Evolutionary conservation across 352 stramenopile genomes (phyloP).

Genomic region (Pythium grandisporangium): DNA sequence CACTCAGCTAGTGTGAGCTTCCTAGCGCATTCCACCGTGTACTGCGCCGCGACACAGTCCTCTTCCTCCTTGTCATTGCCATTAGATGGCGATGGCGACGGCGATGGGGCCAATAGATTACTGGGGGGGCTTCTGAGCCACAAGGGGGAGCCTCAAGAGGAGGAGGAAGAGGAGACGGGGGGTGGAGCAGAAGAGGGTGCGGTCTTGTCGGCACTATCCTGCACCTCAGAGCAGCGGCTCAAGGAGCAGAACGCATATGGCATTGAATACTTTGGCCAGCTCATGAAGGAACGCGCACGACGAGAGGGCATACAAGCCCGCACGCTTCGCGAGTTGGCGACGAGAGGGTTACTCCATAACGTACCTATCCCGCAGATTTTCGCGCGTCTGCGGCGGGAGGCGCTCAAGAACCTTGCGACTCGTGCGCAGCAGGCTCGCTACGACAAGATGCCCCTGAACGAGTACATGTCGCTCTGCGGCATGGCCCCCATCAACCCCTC

Average conservation of each 20-base stretch:
- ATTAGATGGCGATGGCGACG: too few relatives aligned
- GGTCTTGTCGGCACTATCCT: too few relatives aligned
- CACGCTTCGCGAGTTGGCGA: slow-evolving; percentile 19
- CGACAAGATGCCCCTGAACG: slow-evolving; percentile 38
- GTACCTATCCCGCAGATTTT: slow-evolving; percentile 46
- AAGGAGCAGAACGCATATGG: slow-evolving; percentile 10
- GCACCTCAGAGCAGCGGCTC: too few relatives aligned
- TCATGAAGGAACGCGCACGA: slow-evolving; percentile 27
- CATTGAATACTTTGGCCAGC: slow-evolving; percentile 21
- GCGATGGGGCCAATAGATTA: too few relatives aligned
- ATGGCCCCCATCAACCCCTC: slow-evolving; percentile 12
- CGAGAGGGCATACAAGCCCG: slow-evolving; percentile 16
- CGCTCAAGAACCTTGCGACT: slow-evolving; percentile 33
- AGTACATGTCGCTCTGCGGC: slow-evolving; percentile 60
- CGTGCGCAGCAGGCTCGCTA: slow-evolving; percentile 26
- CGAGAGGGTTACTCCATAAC: slow-evolving; percentile 17
- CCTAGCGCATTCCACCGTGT: slow-evolving; percentile 43
- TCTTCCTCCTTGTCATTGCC: too few relatives aligned
- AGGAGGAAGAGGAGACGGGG: too few relatives aligned
- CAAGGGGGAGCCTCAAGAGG: too few relatives aligned
- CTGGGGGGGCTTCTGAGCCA: too few relatives aligned
- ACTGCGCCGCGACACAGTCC: slow-evolving; percentile 20
- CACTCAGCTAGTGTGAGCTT: slow-evolving; percentile 47
- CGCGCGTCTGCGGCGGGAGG: slow-evolving; percentile 36
- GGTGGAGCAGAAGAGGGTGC: too few relatives aligned